Conservation (phyloP, 2,329 filamentous ascomycete species). For the Colletotrichum cereale region DNA sequence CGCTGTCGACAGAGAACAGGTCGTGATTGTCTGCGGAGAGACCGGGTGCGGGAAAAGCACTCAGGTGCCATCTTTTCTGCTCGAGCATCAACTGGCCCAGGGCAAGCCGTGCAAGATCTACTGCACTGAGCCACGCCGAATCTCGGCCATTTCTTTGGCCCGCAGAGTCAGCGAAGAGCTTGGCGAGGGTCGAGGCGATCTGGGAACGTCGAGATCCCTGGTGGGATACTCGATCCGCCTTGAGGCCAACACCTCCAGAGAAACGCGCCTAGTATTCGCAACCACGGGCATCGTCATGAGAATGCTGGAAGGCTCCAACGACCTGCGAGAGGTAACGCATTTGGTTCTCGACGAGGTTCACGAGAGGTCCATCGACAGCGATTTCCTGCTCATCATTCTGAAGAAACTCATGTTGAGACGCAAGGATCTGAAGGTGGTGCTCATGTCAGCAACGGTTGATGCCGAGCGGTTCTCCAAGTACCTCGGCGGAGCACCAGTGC, state of each 20-base stretch:
- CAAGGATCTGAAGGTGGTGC: slow-evolving; percentile 87
- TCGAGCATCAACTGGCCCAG: slow-evolving; percentile 87
- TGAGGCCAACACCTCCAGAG: slow-evolving; percentile 85
- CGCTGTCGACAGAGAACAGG: slow-evolving; percentile 82
- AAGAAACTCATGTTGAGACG: slow-evolving; percentile 82
- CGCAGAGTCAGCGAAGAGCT: slow-evolving; percentile 94
- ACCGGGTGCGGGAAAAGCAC: slow-evolving; percentile 98
- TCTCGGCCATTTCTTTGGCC: slow-evolving; percentile 95
- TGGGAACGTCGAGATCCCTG: slow-evolving; percentile 86
- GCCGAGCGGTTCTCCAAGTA: slow-evolving; percentile 92
- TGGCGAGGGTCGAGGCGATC: slow-evolving; percentile 83
- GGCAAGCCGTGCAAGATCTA: slow-evolving; percentile 91
- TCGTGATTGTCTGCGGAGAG: slow-evolving; percentile 95
- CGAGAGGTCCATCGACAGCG: slow-evolving; percentile 95
- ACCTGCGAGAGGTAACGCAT: slow-evolving; percentile 91
- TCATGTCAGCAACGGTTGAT: slow-evolving; percentile 98
- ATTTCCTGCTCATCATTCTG: slow-evolving; percentile 93
- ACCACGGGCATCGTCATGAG: slow-evolving; percentile 95
- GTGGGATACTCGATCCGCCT: slow-evolving; percentile 95
- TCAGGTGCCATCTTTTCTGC: slow-evolving; percentile 92
- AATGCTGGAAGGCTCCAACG: slow-evolving; percentile 92
- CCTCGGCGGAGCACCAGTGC: slow-evolving; percentile 84
- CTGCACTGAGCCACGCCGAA: slow-evolving; percentile 94
- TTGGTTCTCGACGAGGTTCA: slow-evolving; percentile 98
- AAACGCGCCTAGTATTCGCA: slow-evolving; percentile 90